phyloP scores from a whole-genome alignment of 305 asterid genomes.

The Fraxinus angustifolia region DNA sequence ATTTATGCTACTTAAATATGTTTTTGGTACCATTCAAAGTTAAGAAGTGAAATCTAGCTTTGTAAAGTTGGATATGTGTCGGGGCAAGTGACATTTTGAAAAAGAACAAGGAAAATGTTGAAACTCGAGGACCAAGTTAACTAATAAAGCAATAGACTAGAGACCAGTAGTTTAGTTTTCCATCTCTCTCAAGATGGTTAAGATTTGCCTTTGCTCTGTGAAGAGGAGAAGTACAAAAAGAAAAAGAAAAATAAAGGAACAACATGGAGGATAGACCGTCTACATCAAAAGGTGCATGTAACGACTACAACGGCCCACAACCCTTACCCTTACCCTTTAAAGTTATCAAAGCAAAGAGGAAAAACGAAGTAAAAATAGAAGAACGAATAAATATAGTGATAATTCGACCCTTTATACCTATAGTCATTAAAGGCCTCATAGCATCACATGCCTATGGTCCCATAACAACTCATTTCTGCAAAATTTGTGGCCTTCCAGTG shows the following conservation, averaged over 20 bases:
- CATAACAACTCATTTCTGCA: slow-evolving; percentile 29
- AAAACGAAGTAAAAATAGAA: not conserved
- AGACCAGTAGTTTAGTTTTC: not conserved
- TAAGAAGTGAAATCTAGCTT: not conserved
- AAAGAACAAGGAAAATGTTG: not conserved
- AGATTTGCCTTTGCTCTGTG: not conserved
- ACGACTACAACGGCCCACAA: not conserved
- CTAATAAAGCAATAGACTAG: not conserved
- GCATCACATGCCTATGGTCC: slow-evolving; percentile 37
- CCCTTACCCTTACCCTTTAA: no score
- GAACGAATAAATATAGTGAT: not conserved
- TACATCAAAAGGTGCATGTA: not conserved
- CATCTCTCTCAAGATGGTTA: not conserved
- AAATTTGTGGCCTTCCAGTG: slow-evolving; percentile 27
- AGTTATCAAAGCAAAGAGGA: not conserved
- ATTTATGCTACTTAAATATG: not conserved
- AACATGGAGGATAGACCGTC: not conserved
- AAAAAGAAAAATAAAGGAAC: not conserved
- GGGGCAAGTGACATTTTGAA: not conserved
- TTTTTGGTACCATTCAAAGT: not conserved
- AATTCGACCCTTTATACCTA: not conserved
- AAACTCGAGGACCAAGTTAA: not conserved
- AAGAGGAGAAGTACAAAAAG: not conserved
- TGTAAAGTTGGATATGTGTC: not conserved
- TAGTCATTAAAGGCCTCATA: slow-evolving; percentile 7